A percentile compares a stretch with the other conserved stretches of the same genome.
These are phyloP conservation scores for Stenocarpella maydis DNA, from an alignment of 2,329 filamentous ascomycete species.

Conservation along the genomic window DNA sequence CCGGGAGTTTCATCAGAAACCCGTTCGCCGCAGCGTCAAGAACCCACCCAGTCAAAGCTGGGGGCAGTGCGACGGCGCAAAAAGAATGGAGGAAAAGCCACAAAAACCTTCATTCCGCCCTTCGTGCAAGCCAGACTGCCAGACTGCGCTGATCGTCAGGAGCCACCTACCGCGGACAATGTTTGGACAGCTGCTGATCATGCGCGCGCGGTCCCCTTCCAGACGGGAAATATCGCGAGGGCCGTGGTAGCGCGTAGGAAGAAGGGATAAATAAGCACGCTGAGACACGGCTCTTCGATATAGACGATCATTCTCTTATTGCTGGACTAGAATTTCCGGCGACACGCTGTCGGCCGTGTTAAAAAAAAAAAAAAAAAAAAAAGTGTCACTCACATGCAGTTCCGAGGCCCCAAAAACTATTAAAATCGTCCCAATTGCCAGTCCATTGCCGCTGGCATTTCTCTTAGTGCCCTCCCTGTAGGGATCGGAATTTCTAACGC, in stretches of 20 bases:
- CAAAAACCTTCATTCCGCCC: neutral
- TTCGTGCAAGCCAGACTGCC: neutral
- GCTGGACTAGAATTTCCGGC: neutral
- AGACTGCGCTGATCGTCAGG: neutral
- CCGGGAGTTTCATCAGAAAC: slow-evolving; percentile 7
- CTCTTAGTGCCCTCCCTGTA: neutral
- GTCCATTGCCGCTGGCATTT: neutral
- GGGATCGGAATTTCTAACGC: neutral
- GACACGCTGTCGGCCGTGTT: neutral
- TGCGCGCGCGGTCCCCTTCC: neutral
- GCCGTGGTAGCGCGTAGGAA: neutral
- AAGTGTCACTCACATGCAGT: neutral
- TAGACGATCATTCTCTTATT: neutral
- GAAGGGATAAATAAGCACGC: slow-evolving; percentile 2
- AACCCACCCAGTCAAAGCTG: neutral
- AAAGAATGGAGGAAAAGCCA: neutral
- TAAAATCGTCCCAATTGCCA: neutral
- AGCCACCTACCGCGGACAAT: slow-evolving; percentile 11
- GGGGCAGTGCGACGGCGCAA: neutral
- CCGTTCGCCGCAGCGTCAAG: neutral
- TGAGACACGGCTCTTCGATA: neutral
- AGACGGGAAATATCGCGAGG: neutral
- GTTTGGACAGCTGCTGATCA: slow-evolving; percentile 17
- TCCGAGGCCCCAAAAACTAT: neutral
- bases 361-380: neutral